These are phyloP conservation scores for Amanita inopinata DNA, from an alignment of 768 basidiomycete species.

Conservation along the genomic window DNA sequence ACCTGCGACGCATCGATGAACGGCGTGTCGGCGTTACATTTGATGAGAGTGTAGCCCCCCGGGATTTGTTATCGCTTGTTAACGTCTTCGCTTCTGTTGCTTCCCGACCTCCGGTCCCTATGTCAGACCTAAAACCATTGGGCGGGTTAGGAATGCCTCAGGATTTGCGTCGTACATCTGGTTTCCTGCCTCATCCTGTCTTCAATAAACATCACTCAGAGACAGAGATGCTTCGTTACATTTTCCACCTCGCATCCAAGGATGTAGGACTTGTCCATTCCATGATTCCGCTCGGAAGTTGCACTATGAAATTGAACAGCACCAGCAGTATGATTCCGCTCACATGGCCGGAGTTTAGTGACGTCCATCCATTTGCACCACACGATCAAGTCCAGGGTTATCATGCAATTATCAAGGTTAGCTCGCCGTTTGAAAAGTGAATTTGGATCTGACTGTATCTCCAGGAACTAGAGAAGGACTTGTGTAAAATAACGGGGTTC, in stretches of 20 bases:
- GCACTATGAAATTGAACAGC: slow-evolving; percentile 98
- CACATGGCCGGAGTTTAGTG: slow-evolving; percentile 87
- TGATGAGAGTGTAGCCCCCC: slow-evolving; percentile 79
- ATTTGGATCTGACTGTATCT: background rate
- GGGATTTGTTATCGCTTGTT: slow-evolving; percentile 67
- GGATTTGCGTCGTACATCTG: slow-evolving; percentile 47
- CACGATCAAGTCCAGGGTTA: slow-evolving; percentile 87
- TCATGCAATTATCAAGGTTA: slow-evolving; percentile 64
- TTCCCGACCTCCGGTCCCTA: slow-evolving; percentile 34
- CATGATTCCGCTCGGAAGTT: slow-evolving; percentile 94
- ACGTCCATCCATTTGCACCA: slow-evolving; percentile 90
- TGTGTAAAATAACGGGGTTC: slow-evolving; percentile 96
- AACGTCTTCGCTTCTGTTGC: slow-evolving; percentile 73
- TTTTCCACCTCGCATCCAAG: slow-evolving; percentile 88
- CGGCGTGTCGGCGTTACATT: slow-evolving; percentile 78
- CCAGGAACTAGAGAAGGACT: slow-evolving; percentile 83
- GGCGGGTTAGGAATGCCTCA: slow-evolving; percentile 40
- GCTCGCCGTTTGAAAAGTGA: slow-evolving; percentile 2
- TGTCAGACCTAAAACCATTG: slow-evolving; percentile 39
- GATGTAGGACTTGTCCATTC: slow-evolving; percentile 92
- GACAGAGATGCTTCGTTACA: slow-evolving; percentile 97
- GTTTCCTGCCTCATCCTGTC: slow-evolving; percentile 77
- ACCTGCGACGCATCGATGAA: slow-evolving; percentile 71
- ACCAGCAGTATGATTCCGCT: slow-evolving; percentile 97
- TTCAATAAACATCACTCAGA: slow-evolving; percentile 98